Base-by-base conservation (phyloP, 768 basidiomycete genomes). In the Pleurotus tuber-regium region DNA sequence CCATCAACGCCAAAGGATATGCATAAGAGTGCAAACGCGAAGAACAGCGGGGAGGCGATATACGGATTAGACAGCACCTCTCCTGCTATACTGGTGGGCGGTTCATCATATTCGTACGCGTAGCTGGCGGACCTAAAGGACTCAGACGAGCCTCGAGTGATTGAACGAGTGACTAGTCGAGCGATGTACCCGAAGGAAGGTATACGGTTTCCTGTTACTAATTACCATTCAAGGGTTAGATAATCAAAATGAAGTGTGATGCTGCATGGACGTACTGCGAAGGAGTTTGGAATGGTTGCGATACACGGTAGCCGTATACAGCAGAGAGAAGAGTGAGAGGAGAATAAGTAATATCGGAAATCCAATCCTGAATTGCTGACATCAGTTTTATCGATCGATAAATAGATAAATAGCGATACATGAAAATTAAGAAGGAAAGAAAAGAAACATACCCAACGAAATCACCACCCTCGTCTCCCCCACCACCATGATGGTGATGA, bases 21-120 rank as follows among this genome's bases (percentile, higher is more conserved):
- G 3, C 71, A 59, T 4, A 89, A 65, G 31, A 92, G 78, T 1
- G 73, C 71, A 0, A 75, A 7, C 38, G 81, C 78, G 55, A 86
- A 84, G 25, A 74, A 57, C 7, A 90, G 64, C 0, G 91, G 87
- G 3, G 82, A 79, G 4, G 83, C 62, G 12, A 80, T 75, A 70
- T 87, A 96, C 0, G 92, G 92, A 57, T 94, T 96, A 10, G 80
- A 77, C 5, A 90, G 61, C 11, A 83, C 63, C 43, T 66, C 61
- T 2, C 63, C 70, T 2, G 75, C 50, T 0, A 64, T 61, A 3
- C 74, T 57, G 4, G 72, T 68, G 1, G 72, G 70, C 35, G 68
- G 68, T 4, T 69, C 56, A 39, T 70, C 62, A 39, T 67, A 63
- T 28, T 62, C 46, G 46, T 33, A 35, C 5, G 46, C 46, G 23